Conservation (phyloP, 306 rosid species). For the Prunus persica region DNA sequence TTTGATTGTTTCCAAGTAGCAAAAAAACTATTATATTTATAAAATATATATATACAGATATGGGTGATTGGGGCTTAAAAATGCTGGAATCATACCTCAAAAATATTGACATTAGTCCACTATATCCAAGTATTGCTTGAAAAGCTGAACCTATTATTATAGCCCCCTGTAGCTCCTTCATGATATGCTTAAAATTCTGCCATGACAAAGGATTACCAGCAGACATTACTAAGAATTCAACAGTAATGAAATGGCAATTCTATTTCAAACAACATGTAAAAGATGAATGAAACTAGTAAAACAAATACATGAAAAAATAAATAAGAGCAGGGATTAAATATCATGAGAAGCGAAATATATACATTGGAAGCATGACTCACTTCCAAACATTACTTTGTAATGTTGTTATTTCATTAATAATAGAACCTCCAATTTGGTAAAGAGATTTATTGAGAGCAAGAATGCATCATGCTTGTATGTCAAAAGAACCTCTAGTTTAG, state of each 20-base stretch:
- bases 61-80: constrained; percentile 1
- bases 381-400: too few relatives aligned
- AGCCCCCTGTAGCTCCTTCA: constrained; percentile 99
- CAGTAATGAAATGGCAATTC: background rate
- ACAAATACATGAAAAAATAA: background rate
- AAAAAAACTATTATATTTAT: too few relatives aligned
- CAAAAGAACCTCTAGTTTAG: background rate
- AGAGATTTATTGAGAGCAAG: too few relatives aligned
- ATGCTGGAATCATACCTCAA: constrained; percentile 52
- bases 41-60: background rate
- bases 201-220: constrained; percentile 8
- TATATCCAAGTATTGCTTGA: constrained; percentile 90
- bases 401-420: too few relatives aligned
- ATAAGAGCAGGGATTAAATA: too few relatives aligned
- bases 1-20: background rate
- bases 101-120: constrained; percentile 86
- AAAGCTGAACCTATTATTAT: constrained; percentile 84
- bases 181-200: constrained; percentile 92
- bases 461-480: background rate
- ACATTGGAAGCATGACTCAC: too few relatives aligned
- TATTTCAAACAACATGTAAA: background rate
- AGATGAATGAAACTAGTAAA: background rate
- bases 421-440: too few relatives aligned
- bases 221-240: background rate
- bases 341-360: too few relatives aligned